phyloP scores from a whole-genome alignment of 345 rosid genomes.

The Luvunga scandens region DNA sequence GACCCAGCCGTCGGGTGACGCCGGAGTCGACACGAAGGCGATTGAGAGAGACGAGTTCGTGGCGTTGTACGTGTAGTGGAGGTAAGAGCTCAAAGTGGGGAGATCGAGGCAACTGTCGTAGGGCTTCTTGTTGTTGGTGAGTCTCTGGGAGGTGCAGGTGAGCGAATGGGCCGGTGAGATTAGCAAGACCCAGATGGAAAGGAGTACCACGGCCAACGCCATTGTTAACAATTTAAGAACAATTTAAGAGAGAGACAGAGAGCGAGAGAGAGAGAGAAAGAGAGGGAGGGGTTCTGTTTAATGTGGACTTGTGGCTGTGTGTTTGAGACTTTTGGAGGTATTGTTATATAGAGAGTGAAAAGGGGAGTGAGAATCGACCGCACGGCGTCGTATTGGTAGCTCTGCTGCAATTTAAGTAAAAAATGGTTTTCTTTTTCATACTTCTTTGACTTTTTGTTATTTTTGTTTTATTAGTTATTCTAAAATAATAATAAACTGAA shows the following conservation, averaged over 20 bases:
- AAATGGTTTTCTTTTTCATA: not conserved
- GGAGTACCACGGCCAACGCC: slow-evolving; percentile 5
- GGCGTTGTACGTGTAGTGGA: slow-evolving; percentile 70
- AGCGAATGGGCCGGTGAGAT: slow-evolving; percentile 47
- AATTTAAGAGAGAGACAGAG: not conserved
- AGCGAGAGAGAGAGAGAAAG: not conserved
- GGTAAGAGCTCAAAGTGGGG: slow-evolving; percentile 44
- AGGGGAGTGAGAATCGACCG: not conserved
- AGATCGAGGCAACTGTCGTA: slow-evolving; percentile 51
- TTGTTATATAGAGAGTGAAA: not conserved
- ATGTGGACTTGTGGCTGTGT: not conserved
- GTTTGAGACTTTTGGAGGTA: not conserved
- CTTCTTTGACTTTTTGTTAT: not conserved
- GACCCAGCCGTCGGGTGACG: slow-evolving; percentile 55
- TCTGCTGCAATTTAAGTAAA: not conserved
- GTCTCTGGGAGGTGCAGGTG: slow-evolving; percentile 52
- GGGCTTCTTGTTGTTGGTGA: slow-evolving; percentile 24
- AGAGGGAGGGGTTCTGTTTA: accelerated
- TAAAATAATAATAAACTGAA: not conserved
- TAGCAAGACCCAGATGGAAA: slow-evolving; percentile 25
- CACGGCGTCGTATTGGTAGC: not conserved
- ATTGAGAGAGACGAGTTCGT: slow-evolving; percentile 73
- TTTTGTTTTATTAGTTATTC: not conserved
- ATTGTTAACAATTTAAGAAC: not conserved
- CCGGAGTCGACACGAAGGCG: slow-evolving; percentile 63